Evolutionary conservation across 2,329 filamentous ascomycete genomes (phyloP).

Genomic region (Podosphaera aphanis): DNA sequence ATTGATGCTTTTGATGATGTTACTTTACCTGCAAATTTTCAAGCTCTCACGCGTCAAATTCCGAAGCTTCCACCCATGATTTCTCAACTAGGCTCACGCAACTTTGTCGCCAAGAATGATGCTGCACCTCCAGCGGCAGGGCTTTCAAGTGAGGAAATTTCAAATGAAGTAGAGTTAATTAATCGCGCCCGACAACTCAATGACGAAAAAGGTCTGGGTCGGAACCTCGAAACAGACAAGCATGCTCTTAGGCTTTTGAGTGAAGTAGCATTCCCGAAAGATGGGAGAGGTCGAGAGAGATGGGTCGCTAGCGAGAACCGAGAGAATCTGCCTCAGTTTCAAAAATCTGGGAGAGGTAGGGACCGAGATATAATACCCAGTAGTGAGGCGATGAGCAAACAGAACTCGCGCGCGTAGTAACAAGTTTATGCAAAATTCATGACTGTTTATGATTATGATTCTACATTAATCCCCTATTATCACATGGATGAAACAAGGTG

Average conservation of each 20-base stretch:
- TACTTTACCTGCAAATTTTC: conserved; percentile 31
- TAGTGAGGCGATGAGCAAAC: no score
- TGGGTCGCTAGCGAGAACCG: background rate
- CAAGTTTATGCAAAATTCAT: no score
- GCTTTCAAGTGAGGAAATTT: conserved; percentile 10
- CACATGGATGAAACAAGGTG: no score
- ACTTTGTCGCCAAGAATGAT: conserved; percentile 1
- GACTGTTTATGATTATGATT: no score
- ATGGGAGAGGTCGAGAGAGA: background rate
- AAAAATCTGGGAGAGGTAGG: no score
- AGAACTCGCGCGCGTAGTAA: no score
- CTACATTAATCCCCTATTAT: no score
- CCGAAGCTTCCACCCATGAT: conserved; percentile 14
- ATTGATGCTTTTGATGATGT: conserved; percentile 37
- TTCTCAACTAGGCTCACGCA: background rate
- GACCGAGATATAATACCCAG: no score
- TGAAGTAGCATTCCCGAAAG: conserved; percentile 6
- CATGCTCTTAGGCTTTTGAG: conserved; percentile 10
- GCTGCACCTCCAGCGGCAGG: conserved; percentile 2
- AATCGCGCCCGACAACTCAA: conserved; percentile 12
- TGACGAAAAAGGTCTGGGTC: conserved; percentile 11
- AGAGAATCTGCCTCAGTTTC: background rate
- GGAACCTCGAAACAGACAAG: conserved; percentile 14
- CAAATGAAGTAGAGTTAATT: conserved; percentile 14
- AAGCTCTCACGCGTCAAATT: conserved; percentile 12